Evolutionary conservation across 2,329 filamentous ascomycete genomes (phyloP), one percentile per base, ranked within the genome.

Genomic region (Gnomoniopsis smithogilvyi): DNA sequence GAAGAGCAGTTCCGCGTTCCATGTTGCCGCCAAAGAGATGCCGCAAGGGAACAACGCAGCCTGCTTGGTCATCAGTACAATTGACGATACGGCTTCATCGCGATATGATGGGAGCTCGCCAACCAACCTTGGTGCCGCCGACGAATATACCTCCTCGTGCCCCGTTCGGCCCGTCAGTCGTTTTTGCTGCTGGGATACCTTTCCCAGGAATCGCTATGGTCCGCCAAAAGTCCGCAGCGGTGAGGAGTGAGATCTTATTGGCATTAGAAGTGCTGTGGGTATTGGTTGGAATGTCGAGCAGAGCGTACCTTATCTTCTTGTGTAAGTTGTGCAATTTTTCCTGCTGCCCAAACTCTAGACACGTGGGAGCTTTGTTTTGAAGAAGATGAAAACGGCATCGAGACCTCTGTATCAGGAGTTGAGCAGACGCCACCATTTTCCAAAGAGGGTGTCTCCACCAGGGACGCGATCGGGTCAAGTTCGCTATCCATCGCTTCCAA

Each of bases 11-110:
- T 87, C 80, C 51, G 83, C 80, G 68, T 94, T 90, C 88, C 89
- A 95, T 36, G 90, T 92, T 46, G 90, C 88, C 8, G 89, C 90
- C 48, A 94, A 80, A 0, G 88, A 91, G 58, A 91, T 86, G 58
- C 89, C 90, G 65, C 90, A 93, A 8, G 91, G 91, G 64, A 94
- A 90, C 50, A 92, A 81, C 19, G 90, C 90, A 43, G 90, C 89
- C 77, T 90, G 68, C 12, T 69, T 10, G 22, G 46, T 34, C 43
- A 47, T 65, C 7, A 66, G 61, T 59, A 24, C 36, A 14, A 6
- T n/a, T n/a, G n/a, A n/a, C n/a, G n/a, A n/a, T n/a, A n/a, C n/a
- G n/a, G n/a, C n/a, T n/a, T n/a, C 3, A 15, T 41, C 7, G 17
- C 34, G 6, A 6, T 30, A 19, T 43, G 3, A 4, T 34, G 12